phyloP scores from a whole-genome alignment of 805 yeast genomes.

The Wickerhamomyces xylosicus region DNA sequence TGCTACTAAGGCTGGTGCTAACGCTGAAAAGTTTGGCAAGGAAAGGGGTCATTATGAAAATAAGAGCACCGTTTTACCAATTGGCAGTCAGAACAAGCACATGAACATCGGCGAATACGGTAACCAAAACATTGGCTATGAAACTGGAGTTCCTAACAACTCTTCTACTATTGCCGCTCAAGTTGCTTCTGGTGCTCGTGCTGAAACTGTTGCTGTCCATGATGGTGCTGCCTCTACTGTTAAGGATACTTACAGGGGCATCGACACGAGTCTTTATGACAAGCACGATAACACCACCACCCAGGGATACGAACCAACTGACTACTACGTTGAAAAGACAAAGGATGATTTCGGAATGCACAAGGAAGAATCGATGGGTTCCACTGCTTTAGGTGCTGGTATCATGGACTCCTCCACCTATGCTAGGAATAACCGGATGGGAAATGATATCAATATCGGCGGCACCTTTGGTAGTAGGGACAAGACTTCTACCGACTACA shows the following conservation, averaged over 20 bases:
- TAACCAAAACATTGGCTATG: conserved; percentile 5
- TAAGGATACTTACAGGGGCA: conserved; percentile 11
- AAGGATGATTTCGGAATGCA: conserved; percentile 1
- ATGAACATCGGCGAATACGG: conserved; percentile 8
- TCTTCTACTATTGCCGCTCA: conserved; percentile 12
- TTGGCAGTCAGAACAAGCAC: conserved; percentile 5
- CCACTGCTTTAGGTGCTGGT: conserved; percentile 1
- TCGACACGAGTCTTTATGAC: conserved; percentile 2
- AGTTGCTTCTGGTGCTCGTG: conserved; percentile 6
- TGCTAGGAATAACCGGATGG: background rate
- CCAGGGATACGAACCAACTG: conserved; percentile 13
- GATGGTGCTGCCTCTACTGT: conserved; percentile 11
- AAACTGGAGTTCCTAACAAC: conserved; percentile 11
- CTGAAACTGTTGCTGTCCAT: conserved; percentile 2
- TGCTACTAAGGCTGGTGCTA: conserved; percentile 11
- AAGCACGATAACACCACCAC: conserved; percentile 11
- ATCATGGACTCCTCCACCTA: background rate
- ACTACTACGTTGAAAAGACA: conserved; percentile 9
- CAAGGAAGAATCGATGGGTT: background rate
- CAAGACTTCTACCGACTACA: background rate
- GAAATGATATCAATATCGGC: no score
- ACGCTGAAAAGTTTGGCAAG: conserved; percentile 4
- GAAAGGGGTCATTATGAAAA: conserved; percentile 9
- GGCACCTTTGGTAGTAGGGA: background rate
- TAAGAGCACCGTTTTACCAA: conserved; percentile 16